Conservation (phyloP, 148 eudicot species). For the Arbutus unedo region DNA sequence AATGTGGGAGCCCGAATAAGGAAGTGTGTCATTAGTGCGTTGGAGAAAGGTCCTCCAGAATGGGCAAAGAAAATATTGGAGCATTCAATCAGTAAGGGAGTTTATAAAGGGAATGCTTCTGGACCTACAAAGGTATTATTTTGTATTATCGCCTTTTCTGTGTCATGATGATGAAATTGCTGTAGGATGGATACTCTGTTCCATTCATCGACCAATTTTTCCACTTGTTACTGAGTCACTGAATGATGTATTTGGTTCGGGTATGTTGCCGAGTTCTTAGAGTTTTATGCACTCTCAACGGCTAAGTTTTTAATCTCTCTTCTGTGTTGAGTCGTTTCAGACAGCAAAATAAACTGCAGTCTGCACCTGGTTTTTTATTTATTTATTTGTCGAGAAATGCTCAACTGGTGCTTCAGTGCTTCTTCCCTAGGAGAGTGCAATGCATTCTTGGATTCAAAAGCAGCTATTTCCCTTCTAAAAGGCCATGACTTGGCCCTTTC, state of each 20-base stretch:
- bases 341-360: not conserved
- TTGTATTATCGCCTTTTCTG: not conserved
- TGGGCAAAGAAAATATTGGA: constrained; percentile 70
- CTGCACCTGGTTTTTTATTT: not conserved
- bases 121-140: constrained; percentile 75
- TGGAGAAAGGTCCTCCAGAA: constrained; percentile 66
- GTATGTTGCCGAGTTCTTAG: not conserved
- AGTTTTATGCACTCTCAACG: not conserved
- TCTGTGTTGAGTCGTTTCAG: not conserved
- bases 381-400: not conserved
- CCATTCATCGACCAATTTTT: constrained; percentile 1
- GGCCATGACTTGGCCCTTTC: not conserved
- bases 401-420: not conserved
- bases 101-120: constrained; percentile 79
- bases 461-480: not conserved
- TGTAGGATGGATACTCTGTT: constrained; percentile 4
- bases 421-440: not conserved
- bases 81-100: constrained; percentile 75
- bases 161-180: not conserved
- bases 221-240: not conserved
- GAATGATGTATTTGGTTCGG: constrained; percentile 9
- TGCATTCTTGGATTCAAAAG: not conserved
- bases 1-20: constrained; percentile 80
- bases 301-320: not conserved
- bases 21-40: constrained; percentile 57